Percentiles rank a stretch among this genome's conserved stretches.
phyloP scores from a whole-genome alignment of 2,329 filamentous ascomycete genomes.

The Exophiala phaeomuriformis region DNA sequence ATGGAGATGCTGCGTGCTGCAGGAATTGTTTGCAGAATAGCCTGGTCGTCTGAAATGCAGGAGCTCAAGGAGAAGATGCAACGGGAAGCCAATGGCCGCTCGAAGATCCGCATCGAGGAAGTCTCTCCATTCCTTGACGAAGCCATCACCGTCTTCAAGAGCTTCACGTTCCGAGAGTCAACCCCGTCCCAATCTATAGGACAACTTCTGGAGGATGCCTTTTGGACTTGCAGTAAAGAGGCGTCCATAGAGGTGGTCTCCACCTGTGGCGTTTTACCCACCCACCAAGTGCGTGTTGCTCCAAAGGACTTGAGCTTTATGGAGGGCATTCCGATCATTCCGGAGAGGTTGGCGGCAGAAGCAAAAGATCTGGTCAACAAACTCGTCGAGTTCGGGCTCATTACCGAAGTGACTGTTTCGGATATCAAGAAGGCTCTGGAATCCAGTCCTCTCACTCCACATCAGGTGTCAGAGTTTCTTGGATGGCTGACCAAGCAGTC shows the following conservation, averaged over 20 bases:
- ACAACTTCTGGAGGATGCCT: constrained; percentile 83
- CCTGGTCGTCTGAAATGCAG: constrained; percentile 80
- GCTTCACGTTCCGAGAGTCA: constrained; percentile 82
- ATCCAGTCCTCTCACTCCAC: constrained; percentile 68
- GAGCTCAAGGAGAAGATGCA: constrained; percentile 59
- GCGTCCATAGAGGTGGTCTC: constrained; percentile 82
- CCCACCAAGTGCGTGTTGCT: constrained; percentile 69
- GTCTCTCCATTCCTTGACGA: constrained; percentile 65
- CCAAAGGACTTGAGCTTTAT: constrained; percentile 69
- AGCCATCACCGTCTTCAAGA: constrained; percentile 74
- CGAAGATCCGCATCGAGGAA: constrained; percentile 55
- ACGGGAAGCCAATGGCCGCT: constrained; percentile 37
- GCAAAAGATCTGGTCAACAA: constrained; percentile 68
- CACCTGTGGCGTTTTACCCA: constrained; percentile 78
- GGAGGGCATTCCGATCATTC: constrained; percentile 78
- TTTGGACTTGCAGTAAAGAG: constrained; percentile 84
- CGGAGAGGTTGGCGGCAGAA: constrained; percentile 63
- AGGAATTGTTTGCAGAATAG: constrained; percentile 80
- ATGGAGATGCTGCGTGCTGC: constrained; percentile 84
- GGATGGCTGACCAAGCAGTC: constrained; percentile 73
- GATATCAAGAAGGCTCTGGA: constrained; percentile 82
- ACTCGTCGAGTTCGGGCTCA: constrained; percentile 72
- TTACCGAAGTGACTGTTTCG: constrained; percentile 77
- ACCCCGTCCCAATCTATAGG: constrained; percentile 80
- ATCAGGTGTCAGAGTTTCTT: constrained; percentile 75